Evolutionary conservation across 805 yeast genomes (phyloP).

Genomic region (Wickerhamomyces xylosicus): DNA sequence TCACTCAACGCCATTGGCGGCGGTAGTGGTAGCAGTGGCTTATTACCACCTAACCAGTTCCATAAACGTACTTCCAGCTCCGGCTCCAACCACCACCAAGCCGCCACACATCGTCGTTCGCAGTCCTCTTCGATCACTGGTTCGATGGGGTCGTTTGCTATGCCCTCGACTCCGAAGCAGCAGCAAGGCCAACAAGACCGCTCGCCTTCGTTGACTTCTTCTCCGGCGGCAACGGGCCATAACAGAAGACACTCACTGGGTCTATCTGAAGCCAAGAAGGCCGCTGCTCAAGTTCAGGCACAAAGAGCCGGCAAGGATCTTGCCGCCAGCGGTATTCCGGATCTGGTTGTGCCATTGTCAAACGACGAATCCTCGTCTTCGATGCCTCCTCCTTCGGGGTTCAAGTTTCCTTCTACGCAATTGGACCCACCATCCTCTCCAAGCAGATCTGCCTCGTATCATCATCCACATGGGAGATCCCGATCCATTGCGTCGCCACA

Average conservation of each 20-base stretch:
- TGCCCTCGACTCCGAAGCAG: constrained; percentile 17
- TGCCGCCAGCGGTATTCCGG: constrained; percentile 4
- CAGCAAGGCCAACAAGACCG: constrained; percentile 1
- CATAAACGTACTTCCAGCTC: background rate
- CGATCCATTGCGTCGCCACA: constrained; percentile 30
- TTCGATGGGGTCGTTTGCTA: constrained; percentile 22
- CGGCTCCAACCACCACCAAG: constrained; percentile 11
- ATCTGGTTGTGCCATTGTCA: constrained; percentile 7
- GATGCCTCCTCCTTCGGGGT: constrained; percentile 26
- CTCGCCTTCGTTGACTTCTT: background rate
- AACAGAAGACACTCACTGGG: constrained; percentile 88
- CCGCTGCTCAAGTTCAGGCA: constrained; percentile 87
- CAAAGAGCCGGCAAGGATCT: constrained; percentile 38
- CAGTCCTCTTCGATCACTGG: constrained; percentile 33
- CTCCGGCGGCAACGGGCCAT: constrained; percentile 44
- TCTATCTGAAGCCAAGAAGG: constrained; percentile 83
- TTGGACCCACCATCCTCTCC: constrained; percentile 22
- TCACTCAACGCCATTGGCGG: constrained; percentile 28
- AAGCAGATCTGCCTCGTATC: constrained; percentile 4
- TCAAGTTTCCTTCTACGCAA: constrained; percentile 45
- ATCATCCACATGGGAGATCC: constrained; percentile 15
- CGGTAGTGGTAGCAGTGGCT: constrained; percentile 8
- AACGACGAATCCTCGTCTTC: constrained; percentile 3
- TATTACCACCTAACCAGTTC: background rate
- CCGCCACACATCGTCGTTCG: constrained; percentile 34